phyloP scores from a whole-genome alignment of 441 rosid species.

The Pelargonium myrrhifolium region DNA sequence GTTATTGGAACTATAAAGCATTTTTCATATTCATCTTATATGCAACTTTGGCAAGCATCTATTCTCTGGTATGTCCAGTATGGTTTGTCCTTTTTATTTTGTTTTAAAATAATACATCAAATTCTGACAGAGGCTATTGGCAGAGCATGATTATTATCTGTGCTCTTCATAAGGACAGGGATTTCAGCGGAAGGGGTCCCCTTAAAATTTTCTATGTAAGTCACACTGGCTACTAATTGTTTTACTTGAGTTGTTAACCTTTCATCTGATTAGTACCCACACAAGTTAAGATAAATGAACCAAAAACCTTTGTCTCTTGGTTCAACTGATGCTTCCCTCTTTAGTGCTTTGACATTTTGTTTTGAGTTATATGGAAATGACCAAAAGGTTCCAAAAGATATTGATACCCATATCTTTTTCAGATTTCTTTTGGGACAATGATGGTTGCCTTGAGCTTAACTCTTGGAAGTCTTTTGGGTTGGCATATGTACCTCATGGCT shows the following conservation, averaged over 20 bases:
- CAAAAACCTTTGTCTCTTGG: not conserved
- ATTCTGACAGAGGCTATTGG: slow-evolving; percentile 9
- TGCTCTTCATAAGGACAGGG: slow-evolving; percentile 33
- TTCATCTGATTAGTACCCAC: not conserved
- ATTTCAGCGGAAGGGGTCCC: slow-evolving; percentile 29
- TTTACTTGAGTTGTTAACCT: not conserved
- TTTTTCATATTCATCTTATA: slow-evolving; percentile 26
- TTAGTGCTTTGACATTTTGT: not conserved
- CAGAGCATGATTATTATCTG: slow-evolving; percentile 34
- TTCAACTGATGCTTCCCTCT: not conserved
- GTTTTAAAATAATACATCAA: not conserved
- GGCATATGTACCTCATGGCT: slow-evolving; percentile 46
- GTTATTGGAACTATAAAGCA: slow-evolving; percentile 40
- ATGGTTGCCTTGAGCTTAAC: slow-evolving; percentile 29
- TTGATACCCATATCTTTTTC: slow-evolving; percentile 3
- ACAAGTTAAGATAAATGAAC: not conserved
- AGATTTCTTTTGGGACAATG: slow-evolving; percentile 34
- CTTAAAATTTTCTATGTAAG: slow-evolving; percentile 54
- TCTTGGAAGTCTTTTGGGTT: slow-evolving; percentile 43
- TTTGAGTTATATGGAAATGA: not conserved
- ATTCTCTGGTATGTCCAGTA: slow-evolving; percentile 35
- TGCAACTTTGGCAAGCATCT: slow-evolving; percentile 39
- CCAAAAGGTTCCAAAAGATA: not conserved
- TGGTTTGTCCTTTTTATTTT: not conserved
- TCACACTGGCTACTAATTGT: slow-evolving; percentile 1